Base-by-base conservation (phyloP, 1,284 basidiomycete genomes). In the Takashimella koratensis region DNA sequence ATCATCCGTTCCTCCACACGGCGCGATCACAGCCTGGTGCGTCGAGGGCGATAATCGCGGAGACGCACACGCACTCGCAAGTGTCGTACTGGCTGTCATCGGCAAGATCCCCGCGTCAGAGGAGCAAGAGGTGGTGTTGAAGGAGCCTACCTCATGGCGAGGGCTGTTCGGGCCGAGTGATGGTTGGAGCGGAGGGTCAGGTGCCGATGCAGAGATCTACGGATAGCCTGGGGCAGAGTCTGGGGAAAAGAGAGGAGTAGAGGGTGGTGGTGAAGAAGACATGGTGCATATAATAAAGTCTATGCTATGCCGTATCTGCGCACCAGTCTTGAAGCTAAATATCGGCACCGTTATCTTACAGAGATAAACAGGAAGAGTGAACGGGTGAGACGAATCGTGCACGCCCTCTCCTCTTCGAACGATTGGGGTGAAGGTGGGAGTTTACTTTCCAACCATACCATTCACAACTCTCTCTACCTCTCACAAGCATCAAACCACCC, bases 1-100 rank as follows among this genome's bases (percentile, higher is more conserved):
- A 2, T 8, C 30, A 36, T 8, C 40, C 12, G 36, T 27, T n/a
- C 49, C 59, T 26, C 54, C 66, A 1, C 68, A 71, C 24, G 73
- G 67, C 8, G 59, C 64, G 1, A 78, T 85, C 1, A 54, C 71
- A 42, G 67, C 77, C 19, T 87, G 84, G 83, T 73, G 79, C 43
- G 80, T 83, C 25, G 88, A 90, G 67, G 88, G 87, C 2, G 88
- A 90, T 67, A 90, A 90, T 64, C 78, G 85, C 52, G 79, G 71
- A 12, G 88, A 90, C 67, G 87, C 88, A 0, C 75, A 79, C 13
- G 73, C 84, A 20, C 76, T 88, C 22, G 86, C 87, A 1, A 74
- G 75, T 2, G 80, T 80, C 8, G 78, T 82, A 2, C 74, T 80
- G 27, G 80, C 79, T 52, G 74, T 82, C 0, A 56, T 86, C n/a